phyloP scores from a whole-genome alignment of 345 rosid species.

The Melaleuca alternifolia region DNA sequence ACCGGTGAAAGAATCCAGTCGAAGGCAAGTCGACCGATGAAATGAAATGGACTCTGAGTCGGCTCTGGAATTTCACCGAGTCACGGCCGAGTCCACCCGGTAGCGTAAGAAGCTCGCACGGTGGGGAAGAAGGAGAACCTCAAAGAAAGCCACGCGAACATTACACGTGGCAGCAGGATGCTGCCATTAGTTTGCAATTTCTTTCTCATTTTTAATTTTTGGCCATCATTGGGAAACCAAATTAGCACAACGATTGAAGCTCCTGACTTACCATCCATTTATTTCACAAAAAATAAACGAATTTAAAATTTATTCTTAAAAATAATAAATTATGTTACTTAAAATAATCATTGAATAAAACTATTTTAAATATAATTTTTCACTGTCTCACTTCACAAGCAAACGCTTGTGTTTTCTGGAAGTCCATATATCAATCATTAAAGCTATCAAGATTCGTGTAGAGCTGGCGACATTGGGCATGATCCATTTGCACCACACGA shows the following conservation, averaged over 20 bases:
- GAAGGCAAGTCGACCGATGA: background rate
- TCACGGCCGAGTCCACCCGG: background rate
- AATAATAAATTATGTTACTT: too few relatives aligned
- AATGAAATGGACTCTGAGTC: background rate
- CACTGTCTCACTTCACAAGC: too few relatives aligned
- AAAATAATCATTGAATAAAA: too few relatives aligned
- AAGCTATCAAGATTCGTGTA: fast-evolving
- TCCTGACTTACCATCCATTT: too few relatives aligned
- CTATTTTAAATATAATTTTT: background rate
- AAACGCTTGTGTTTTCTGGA: background rate
- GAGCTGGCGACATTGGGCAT: fast-evolving
- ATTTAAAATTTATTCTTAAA: too few relatives aligned
- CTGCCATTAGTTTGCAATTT: background rate
- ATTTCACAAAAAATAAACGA: too few relatives aligned
- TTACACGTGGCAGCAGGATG: background rate
- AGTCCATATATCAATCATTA: background rate
- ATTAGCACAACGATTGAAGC: too few relatives aligned
- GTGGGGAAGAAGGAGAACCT: background rate
- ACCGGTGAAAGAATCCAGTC: background rate
- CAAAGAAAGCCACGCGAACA: background rate
- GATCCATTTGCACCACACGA: too few relatives aligned
- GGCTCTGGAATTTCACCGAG: background rate
- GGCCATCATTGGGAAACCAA: too few relatives aligned
- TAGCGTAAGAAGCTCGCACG: background rate
- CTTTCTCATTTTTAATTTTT: too few relatives aligned